Evolutionary conservation across 345 rosid genomes (phyloP), one percentile per base, ranked within the genome.

Genomic region (Populus davidiana): DNA sequence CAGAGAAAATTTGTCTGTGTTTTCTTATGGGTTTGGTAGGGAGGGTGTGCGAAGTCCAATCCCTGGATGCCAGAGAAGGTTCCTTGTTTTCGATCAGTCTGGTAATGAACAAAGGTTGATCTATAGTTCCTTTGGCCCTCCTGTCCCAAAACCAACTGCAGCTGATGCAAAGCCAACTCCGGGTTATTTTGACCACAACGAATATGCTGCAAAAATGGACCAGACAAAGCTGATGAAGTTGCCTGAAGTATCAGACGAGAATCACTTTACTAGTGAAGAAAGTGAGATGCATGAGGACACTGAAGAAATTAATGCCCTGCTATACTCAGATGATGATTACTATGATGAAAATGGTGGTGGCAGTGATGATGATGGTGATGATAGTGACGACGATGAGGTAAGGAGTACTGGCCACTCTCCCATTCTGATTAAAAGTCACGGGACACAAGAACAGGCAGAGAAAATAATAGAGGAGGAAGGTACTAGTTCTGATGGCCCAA

Each of bases 391-490:
- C 31, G 81, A 78, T 31, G 77, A 79, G 17, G 64, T 73, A 67
- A 74, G 64, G 9, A 79, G 81, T 74, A 73, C 74, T 29, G 81
- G 74, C 27, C 81, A 79, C 63, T 79, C 77, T n/a, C 81, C 81
- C 27, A 14, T 44, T 35, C 29, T 33, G 68, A 31, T 74, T 67
- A 70, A 41, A 67, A 66, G 68, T 59, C n/a, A 41, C 61, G 70
- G 38, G 36, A 73, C 16, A 31, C 73, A 31, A 79, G 77, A 39
- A 18, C 70, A 68, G 44, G 69, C 43, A n/a, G 78, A 62, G 35
- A 77, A 31, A 56, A 73, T 69, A 69, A 59, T 79, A 39, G 91
- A 88, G 87, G 91, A 88, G 87, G 93, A 85, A 82, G 87, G 85
- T 71, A 83, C 81, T 76, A 87, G 89, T 84, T 83, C 85, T 80